Conservation (phyloP, 345 rosid species). For the Gossypium rotundifolium region DNA sequence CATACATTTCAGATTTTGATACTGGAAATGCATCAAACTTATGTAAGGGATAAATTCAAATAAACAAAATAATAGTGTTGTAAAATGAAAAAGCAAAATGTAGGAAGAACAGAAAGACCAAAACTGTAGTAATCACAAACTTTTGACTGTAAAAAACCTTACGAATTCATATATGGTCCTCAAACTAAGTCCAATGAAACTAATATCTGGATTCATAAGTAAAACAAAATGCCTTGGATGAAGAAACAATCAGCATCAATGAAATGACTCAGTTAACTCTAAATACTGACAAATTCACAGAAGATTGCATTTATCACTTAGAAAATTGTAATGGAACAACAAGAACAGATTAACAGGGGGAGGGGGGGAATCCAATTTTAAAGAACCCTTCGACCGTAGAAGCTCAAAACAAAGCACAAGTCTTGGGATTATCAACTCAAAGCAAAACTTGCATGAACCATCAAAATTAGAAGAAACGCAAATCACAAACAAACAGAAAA, state of each 20-base stretch:
- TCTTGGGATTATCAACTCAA: not conserved
- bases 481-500: not conserved
- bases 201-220: not conserved
- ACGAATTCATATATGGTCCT: not conserved
- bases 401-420: not conserved
- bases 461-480: not conserved
- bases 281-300: not conserved
- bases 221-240: no score
- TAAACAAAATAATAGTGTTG: not conserved
- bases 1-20: not conserved
- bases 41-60: not conserved
- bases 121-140: not conserved
- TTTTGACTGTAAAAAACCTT: not conserved
- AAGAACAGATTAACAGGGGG: not conserved
- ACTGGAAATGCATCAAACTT: not conserved
- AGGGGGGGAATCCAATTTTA: not conserved
- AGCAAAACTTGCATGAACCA: not conserved
- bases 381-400: not conserved
- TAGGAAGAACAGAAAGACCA: not conserved
- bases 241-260: not conserved
- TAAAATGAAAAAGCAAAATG: not conserved
- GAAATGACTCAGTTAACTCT: not conserved
- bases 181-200: not conserved
- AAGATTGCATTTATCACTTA: not conserved
- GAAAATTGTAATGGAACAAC: not conserved